These are phyloP conservation scores for Inga leiocalycina DNA, from an alignment of 306 rosid genomes.

Conservation along the genomic window DNA sequence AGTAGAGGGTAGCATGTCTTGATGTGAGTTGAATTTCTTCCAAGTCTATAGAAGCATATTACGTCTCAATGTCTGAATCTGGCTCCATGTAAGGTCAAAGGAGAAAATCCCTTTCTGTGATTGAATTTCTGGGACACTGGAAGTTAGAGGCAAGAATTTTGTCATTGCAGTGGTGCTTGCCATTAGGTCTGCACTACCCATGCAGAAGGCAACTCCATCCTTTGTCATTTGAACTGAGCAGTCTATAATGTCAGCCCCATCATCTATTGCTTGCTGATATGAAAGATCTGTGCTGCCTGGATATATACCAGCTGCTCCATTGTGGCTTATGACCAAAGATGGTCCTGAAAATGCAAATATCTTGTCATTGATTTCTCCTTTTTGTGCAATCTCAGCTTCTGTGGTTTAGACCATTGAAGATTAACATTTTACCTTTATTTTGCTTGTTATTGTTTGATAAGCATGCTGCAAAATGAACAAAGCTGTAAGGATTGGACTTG, in stretches of 20 bases:
- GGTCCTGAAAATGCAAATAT: slow-evolving; percentile 45
- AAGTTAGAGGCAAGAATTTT: slow-evolving; percentile 53
- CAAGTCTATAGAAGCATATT: slow-evolving; percentile 29
- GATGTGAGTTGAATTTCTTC: slow-evolving; percentile 2
- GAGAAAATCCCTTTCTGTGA: slow-evolving; percentile 65
- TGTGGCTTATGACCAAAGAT: slow-evolving; percentile 64
- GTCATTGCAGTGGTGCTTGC: slow-evolving; percentile 51
- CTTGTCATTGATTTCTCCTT: neutral
- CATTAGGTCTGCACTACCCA: slow-evolving; percentile 52
- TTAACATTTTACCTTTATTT: slow-evolving; percentile 48
- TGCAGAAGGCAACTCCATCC: slow-evolving; percentile 85
- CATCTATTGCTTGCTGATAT: slow-evolving; percentile 71
- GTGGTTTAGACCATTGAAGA: neutral
- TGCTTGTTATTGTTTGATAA: slow-evolving; percentile 56
- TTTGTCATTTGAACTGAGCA: slow-evolving; percentile 90
- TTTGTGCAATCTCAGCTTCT: neutral
- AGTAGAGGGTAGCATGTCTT: neutral
- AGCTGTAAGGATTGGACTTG: slow-evolving; percentile 17
- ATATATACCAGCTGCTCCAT: slow-evolving; percentile 80
- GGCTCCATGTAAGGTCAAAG: slow-evolving; percentile 78
- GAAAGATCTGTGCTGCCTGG: slow-evolving; percentile 89
- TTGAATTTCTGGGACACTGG: slow-evolving; percentile 67
- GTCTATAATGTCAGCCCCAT: slow-evolving; percentile 82
- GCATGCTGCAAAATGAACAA: slow-evolving; percentile 59
- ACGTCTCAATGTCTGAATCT: slow-evolving; percentile 78